Base-by-base conservation (phyloP, 163 green algal genomes). In the Prototheca cutis region DNA sequence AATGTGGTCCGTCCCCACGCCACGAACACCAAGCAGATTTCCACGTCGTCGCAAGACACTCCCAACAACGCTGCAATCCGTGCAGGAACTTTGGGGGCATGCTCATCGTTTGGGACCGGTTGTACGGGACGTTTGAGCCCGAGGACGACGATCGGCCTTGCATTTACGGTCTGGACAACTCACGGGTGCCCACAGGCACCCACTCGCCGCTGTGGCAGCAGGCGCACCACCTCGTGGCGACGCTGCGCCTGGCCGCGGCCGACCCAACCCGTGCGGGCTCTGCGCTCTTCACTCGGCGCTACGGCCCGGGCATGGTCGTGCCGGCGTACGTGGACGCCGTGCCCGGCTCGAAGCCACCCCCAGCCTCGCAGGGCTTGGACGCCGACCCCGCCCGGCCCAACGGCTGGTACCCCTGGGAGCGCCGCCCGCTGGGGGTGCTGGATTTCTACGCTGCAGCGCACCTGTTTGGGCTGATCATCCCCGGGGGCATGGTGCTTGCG, bases 81-180 rank as follows among this genome's bases (percentile, higher is more conserved):
- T 19, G 62, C 62, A 63, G 67, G 32, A 76, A 76, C 54, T 76
- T 61, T 48, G 45, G n/a, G 8, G 71, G 62, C 3, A 32, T 77
- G 18, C 33, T 79, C 10, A 79, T 79, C 48, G 32, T 79, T 0
- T 79, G 71, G 71, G 71, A 79, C 67, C 58, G 67, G 4, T 17
- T 69, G 47, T 73, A 77, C 59, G 71, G 67, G 21, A 79, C 67
- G 6, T 79, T 77, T 27, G 58, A 62, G 47, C 48, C 28, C 17
- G 69, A 77, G 67, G 27, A 45, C 2, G 10, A 10, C 6, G 42
- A 36, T 24, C 49, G 48, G 15, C 47, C 55, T 24, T 63, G 51
- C 56, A 4, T 75, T 13, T 75, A 62, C 40, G 68, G 68, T 17
- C 55, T 75, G 18, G 54, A 72, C 48, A 33, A 40, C 17, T 55